phyloP scores from a whole-genome alignment of 2,329 filamentous ascomycete species.

The Macrophomina pseudophaseolina region DNA sequence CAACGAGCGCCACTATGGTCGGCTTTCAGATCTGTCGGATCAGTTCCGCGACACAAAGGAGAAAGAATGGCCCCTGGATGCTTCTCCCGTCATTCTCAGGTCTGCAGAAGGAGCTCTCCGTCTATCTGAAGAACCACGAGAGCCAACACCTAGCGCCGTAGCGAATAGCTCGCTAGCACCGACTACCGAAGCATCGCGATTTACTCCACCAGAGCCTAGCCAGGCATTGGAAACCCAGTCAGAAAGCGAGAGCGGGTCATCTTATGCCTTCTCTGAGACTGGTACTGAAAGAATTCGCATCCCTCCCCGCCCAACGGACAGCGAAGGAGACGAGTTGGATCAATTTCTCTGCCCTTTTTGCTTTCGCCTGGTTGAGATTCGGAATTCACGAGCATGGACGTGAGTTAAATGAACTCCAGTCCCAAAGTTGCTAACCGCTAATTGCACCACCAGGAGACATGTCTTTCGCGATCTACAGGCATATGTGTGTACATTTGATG shows the following conservation, averaged over 20 bases:
- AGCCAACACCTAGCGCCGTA: not conserved
- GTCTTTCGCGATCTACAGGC: conserved; percentile 36
- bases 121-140: not conserved
- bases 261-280: not conserved
- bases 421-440: not conserved
- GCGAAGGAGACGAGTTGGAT: not conserved
- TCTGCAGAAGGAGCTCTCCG: too few species aligned
- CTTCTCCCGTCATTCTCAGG: too few species aligned
- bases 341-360: not conserved
- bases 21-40: not conserved
- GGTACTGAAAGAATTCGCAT: not conserved
- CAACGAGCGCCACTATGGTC: not conserved
- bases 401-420: not conserved
- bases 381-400: not conserved
- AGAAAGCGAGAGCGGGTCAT: not conserved
- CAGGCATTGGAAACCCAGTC: not conserved
- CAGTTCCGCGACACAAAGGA: not conserved
- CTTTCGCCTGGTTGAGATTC: not conserved
- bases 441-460: conserved; percentile 30
- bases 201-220: not conserved
- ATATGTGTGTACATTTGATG: conserved; percentile 34
- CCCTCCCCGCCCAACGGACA: not conserved
- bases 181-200: not conserved
- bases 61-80: not conserved
- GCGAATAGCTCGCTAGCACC: not conserved